A percentile compares a stretch with the other conserved stretches of the same genome.
Conservation (phyloP, 345 rosid genomes). For the Clarkia xantiana region DNA sequence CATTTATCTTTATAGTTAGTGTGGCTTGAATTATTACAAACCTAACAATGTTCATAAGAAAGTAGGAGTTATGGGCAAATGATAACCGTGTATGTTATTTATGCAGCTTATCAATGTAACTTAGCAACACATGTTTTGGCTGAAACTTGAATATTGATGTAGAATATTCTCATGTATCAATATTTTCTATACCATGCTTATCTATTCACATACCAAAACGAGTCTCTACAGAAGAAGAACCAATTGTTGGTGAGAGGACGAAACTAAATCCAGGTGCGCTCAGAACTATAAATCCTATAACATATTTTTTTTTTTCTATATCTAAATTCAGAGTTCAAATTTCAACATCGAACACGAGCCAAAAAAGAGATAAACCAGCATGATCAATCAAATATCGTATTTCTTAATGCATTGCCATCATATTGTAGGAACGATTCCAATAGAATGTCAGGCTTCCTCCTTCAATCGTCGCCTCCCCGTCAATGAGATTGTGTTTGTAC, state of each 20-base stretch:
- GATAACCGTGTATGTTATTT: no score
- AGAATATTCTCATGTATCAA: conserved; percentile 23
- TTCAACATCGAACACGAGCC: conserved; percentile 16
- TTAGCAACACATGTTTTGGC: no score
- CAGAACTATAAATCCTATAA: conserved; percentile 29
- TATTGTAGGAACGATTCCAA: conserved; percentile 68
- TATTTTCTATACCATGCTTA: conserved; percentile 54
- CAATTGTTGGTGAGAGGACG: conserved; percentile 35
- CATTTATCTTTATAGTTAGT: no score
- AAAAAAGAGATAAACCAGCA: conserved; percentile 23
- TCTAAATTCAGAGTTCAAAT: conserved; percentile 23
- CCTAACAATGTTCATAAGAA: no score
- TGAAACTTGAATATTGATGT: background rate
- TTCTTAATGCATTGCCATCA: conserved; percentile 67
- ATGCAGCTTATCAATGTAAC: no score
- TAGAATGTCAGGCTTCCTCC: conserved; percentile 41
- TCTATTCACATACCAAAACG: conserved; percentile 56
- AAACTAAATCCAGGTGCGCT: conserved; percentile 31
- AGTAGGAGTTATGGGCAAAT: no score
- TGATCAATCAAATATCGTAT: conserved; percentile 18
- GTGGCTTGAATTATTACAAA: no score
- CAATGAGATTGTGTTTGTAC: conserved; percentile 32
- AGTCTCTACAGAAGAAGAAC: conserved; percentile 23
- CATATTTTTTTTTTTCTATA: conserved; percentile 32
- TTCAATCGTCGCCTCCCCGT: no score